These are phyloP conservation scores for Nymphaea colorata DNA, from an alignment of 164 flowering plant genomes.

Conservation along the genomic window DNA sequence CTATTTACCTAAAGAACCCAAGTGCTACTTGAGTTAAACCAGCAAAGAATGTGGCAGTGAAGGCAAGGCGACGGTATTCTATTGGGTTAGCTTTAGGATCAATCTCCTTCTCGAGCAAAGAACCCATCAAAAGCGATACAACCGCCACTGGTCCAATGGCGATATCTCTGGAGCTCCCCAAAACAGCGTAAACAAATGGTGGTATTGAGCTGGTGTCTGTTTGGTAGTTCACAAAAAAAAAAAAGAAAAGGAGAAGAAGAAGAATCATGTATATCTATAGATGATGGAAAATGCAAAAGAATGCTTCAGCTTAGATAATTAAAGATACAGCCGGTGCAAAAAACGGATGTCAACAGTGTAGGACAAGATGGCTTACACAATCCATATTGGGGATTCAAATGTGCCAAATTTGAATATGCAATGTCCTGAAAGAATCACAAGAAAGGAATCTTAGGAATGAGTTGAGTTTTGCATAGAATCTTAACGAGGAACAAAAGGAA, in stretches of 20 bases:
- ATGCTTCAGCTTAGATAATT: too few species aligned
- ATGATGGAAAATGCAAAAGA: too few species aligned
- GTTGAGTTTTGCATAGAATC: neutral
- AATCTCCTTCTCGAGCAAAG: constrained; percentile 56
- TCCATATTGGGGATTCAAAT: constrained; percentile 53
- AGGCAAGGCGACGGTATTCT: constrained; percentile 67
- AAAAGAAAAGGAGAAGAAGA: too few species aligned
- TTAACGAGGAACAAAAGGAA: neutral
- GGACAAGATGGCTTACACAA: constrained; percentile 36
- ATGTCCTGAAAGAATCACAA: constrained; percentile 35
- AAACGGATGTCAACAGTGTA: too few species aligned
- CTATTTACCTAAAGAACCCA: constrained; percentile 63
- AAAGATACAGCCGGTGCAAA: too few species aligned
- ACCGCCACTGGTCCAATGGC: constrained; percentile 98
- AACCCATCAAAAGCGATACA: constrained; percentile 78
- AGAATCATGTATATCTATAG: neutral
- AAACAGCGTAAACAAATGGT: constrained; percentile 78
- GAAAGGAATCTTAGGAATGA: neutral
- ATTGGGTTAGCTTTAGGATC: constrained; percentile 30
- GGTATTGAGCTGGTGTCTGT: constrained; percentile 94
- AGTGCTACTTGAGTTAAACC: constrained; percentile 80
- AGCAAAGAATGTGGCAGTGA: constrained; percentile 90
- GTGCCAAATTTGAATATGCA: constrained; percentile 63
- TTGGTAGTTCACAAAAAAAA: too few species aligned
- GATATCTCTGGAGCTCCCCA: constrained; percentile 98